Base-by-base conservation (phyloP, 2,329 filamentous ascomycete species). In the Penicillium sclerotiorum region DNA sequence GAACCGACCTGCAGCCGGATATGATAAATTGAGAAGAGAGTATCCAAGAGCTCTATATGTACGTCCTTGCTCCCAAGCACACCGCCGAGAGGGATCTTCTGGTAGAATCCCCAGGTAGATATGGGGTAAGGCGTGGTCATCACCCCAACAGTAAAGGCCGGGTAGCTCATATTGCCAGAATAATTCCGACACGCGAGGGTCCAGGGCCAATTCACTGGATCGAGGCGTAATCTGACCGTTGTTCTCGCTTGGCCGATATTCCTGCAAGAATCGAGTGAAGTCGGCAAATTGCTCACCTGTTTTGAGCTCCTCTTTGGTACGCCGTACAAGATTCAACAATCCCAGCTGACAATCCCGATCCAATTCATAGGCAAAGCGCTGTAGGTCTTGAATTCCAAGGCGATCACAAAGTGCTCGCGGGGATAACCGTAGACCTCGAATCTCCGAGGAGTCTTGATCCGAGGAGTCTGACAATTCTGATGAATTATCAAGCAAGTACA, bases 81-180 rank as follows among this genome's bases (percentile, higher is more conserved):
- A 84, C 36, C 77, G 76, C 23, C 78, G 76, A n/a, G 66, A 62
- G 15, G 79, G 77, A 49, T 77, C 79, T 55, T 87, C 84, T 8
- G 84, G 70, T 0, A 90, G 66, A 18, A 86, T 76, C 0, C 86
- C 85, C 1, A 91, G 75, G 63, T 87, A 92, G 11, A 89, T 77
- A 33, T 77, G 69, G 11, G 70, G 60, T 1, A n/a, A n/a, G n/a
- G n/a, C n/a, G n/a, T n/a, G n/a, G n/a, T n/a, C n/a, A n/a, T 56
- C 50, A 22, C 48, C 49, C 15, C 45, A 33, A 5, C 58, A 30
- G 38, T 59, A 56, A 5, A 60, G 45, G 23, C 54, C 52, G 13
- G 60, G 57, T 25, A 51, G 41, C 37, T 65, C 54, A 49, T 73
- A 72, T 55, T 81, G 75, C 51, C 76, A 71, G 37, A 78, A 69